Percentiles rank a stretch among this genome's conserved stretches.
Conservation (phyloP, 73 alveolate genomes). For the Blepharisma stoltei region DNA sequence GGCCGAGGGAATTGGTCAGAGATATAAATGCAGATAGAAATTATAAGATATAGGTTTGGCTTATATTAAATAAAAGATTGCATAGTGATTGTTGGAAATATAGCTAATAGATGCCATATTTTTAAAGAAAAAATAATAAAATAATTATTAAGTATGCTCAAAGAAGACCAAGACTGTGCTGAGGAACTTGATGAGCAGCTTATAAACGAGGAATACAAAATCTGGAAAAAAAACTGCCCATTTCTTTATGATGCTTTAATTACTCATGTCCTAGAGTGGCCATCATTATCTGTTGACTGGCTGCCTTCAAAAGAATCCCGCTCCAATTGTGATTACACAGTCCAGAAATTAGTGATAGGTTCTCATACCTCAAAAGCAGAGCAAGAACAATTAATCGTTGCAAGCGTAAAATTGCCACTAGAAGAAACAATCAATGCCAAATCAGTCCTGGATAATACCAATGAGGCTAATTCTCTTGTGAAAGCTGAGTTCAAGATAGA, state of each 20-base stretch:
- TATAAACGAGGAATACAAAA: constrained; percentile 92
- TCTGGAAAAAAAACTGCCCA: constrained; percentile 97
- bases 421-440: constrained; percentile 75
- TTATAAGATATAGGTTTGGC: too few species aligned
- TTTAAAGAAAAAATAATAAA: too few species aligned
- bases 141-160: neutral
- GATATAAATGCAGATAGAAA: too few species aligned
- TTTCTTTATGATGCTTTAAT: constrained; percentile 89
- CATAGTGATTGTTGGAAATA: too few species aligned
- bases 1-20: too few species aligned
- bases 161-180: constrained; percentile 27
- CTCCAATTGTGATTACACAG: constrained; percentile 32
- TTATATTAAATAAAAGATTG: too few species aligned
- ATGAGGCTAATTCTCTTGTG: constrained; percentile 58
- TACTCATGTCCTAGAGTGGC: constrained; percentile 94
- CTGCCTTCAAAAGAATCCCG: constrained; percentile 55
- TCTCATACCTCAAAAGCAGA: constrained; percentile 89
- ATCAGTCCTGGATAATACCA: constrained; percentile 60
- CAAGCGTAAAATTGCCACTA: constrained; percentile 81
- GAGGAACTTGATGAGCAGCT: constrained; percentile 29
- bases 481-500: constrained; percentile 70
- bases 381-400: constrained; percentile 80
- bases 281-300: constrained; percentile 95
- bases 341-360: constrained; percentile 89
- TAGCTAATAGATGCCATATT: too few species aligned